Percentiles rank a stretch among this genome's conserved stretches.
Evolutionary conservation across 179 eudicot species (phyloP).

Genomic region (Patellifolia procumbens): DNA sequence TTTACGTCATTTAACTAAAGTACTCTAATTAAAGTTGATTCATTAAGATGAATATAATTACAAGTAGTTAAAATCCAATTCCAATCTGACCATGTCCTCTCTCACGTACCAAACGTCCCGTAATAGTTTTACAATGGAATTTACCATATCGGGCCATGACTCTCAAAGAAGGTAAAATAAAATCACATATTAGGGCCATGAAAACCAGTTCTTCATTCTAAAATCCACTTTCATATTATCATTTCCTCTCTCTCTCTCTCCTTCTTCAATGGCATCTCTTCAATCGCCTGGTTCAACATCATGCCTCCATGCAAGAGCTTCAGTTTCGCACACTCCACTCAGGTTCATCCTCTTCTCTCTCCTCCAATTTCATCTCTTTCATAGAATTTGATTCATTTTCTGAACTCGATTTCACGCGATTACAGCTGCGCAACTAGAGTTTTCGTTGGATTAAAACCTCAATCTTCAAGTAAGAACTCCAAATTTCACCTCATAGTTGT

Average conservation of each 20-base stretch:
- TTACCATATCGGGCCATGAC: no score
- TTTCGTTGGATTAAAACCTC: slow-evolving; percentile 63
- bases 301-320: slow-evolving; percentile 39
- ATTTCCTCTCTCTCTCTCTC: slow-evolving; percentile 3
- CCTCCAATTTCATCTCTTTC: not conserved
- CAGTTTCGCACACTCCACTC: slow-evolving; percentile 42
- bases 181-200: no score
- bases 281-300: slow-evolving; percentile 45
- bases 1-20: no score
- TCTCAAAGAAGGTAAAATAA: no score
- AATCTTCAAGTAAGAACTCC: slow-evolving; percentile 54
- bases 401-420: slow-evolving; percentile 12
- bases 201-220: no score
- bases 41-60: no score
- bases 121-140: no score
- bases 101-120: no score
- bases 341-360: slow-evolving; percentile 40
- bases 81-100: no score
- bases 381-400: not conserved
- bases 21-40: no score
- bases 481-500: not conserved
- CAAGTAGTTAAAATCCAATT: no score
- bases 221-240: not conserved
- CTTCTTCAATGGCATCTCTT: slow-evolving; percentile 50
- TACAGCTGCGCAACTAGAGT: slow-evolving; percentile 63